Evolutionary conservation across 2,329 filamentous ascomycete species (phyloP), one percentile per base, ranked within the genome.

Genomic region (Aspergillus sp.): DNA sequence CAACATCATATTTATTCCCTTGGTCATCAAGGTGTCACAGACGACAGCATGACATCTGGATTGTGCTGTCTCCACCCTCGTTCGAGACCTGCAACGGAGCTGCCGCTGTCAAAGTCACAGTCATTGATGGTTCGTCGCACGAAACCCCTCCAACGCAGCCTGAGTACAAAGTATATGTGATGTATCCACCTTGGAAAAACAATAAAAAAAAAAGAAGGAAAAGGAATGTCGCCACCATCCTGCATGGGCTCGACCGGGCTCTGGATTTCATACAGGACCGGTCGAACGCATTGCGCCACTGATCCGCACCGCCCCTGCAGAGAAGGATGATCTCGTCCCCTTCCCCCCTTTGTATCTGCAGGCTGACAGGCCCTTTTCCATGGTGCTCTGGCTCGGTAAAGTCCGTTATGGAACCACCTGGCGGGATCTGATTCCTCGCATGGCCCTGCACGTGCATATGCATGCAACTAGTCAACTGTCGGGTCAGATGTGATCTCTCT

Each of bases 351-450:
- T n/a, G 9, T 15, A 43, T n/a, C 6, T 12, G 21, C 13, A 45
- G 8, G 15, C 52, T 43, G 23, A n/a, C 50, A 30, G 32, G 23
- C 12, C 17, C 36, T 21, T 52, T 17, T 19, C 32, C 38, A n/a
- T 36, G n/a, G 10, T 13, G 10, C 52, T 19, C 32, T 28, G 39
- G n/a, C 10, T 55, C 39, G 39, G 17, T 25, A 19, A 47, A 47
- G 25, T 47, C 39, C 25, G 39, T 47, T 32, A 47, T 49, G 21
- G 54, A 48, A 55, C 58, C 61, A 63, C 58, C 59, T 60, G 58
- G 51, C 36, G 21, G 38, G 56, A 63, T 52, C 53, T 56, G 56
- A 58, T 57, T 60, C 43, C 54, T 60, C 39, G 53, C 17, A 21
- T 55, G 39, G 19, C 13, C 43, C 43, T 43, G 39, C 53, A 45